Evolutionary conservation across 148 eudicot species (phyloP).

Genomic region (Cornus kousa): DNA sequence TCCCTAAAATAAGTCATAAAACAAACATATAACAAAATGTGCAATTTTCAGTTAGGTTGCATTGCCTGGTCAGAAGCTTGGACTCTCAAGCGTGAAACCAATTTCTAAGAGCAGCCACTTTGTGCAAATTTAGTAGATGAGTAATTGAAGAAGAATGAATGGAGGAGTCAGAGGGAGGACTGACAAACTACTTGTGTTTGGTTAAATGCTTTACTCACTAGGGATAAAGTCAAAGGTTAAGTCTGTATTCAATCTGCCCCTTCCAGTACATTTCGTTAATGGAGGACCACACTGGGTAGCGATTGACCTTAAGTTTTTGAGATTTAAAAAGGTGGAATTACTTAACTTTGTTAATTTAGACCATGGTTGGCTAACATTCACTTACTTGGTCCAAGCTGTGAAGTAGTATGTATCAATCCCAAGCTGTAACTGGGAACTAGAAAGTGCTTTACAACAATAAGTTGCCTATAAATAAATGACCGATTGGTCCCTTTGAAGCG

Average conservation of each 20-base stretch:
- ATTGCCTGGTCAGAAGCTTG: neutral
- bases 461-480: neutral
- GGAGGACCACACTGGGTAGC: too few species aligned
- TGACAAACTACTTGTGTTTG: too few species aligned
- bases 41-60: neutral
- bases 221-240: too few species aligned
- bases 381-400: neutral
- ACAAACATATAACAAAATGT: neutral
- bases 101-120: neutral
- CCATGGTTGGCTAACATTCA: neutral
- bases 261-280: too few species aligned
- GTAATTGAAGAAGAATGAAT: too few species aligned
- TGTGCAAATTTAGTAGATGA: too few species aligned
- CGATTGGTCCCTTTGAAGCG: neutral
- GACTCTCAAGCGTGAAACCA: neutral
- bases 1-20: neutral
- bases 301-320: neutral
- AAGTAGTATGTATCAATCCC: neutral
- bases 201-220: too few species aligned
- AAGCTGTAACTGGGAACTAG: neutral
- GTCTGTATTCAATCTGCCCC: too few species aligned
- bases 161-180: too few species aligned
- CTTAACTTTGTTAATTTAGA: neutral
- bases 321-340: neutral
- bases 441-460: neutral